A percentile compares a stretch with the other conserved stretches of the same genome.
These are phyloP conservation scores for Phoenix dactylifera DNA, from an alignment of 176 grass and related monocot species.

Conservation along the genomic window DNA sequence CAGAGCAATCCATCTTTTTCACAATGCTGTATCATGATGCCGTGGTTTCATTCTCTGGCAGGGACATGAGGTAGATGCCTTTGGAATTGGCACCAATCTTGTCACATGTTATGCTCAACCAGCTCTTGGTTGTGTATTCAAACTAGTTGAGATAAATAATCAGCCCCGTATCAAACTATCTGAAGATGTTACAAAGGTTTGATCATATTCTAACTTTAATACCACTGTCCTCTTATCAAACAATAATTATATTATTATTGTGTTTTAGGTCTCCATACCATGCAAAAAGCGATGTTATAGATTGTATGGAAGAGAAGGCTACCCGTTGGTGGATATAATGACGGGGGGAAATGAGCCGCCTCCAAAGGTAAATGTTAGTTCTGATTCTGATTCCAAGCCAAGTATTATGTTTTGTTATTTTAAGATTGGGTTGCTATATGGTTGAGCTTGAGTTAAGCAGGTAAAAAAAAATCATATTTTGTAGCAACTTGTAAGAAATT, in stretches of 20 bases:
- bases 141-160: constrained; percentile 96
- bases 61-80: constrained; percentile 96
- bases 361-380: constrained; percentile 57
- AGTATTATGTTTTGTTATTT: background rate
- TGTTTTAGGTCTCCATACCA: constrained; percentile 84
- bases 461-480: too few species aligned
- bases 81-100: constrained; percentile 96
- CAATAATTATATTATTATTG: too few species aligned
- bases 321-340: constrained; percentile 86
- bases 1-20: too few species aligned
- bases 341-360: constrained; percentile 63
- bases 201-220: constrained; percentile 5
- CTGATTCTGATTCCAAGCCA: background rate
- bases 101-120: constrained; percentile 95
- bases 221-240: too few species aligned
- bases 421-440: too few species aligned
- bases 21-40: too few species aligned
- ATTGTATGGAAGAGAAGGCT: constrained; percentile 84
- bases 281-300: constrained; percentile 92
- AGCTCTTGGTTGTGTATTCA: constrained; percentile 99
- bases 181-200: constrained; percentile 92
- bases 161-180: constrained; percentile 97
- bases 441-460: too few species aligned
- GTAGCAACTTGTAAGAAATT: background rate
- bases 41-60: constrained; percentile 26